phyloP scores from a whole-genome alignment of 164 flowering plant species.

The Sextonia rubra region DNA sequence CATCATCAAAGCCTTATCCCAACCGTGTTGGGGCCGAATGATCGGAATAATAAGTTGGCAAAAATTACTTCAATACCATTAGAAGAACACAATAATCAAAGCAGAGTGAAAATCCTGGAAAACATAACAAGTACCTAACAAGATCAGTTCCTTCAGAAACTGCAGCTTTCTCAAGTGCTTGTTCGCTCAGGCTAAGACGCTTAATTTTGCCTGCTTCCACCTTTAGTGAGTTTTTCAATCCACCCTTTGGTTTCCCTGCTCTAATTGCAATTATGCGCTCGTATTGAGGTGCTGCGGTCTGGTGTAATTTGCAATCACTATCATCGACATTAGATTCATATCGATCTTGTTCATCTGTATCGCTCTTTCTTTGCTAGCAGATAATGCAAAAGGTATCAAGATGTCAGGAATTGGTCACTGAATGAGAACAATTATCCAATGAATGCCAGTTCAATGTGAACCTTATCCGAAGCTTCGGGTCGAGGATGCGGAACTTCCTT shows the following conservation, averaged over 20 bases:
- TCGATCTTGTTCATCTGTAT: background rate
- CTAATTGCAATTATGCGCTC: conserved; percentile 9
- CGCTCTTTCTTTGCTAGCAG: conserved; percentile 6
- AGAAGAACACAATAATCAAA: background rate
- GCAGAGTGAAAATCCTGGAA: background rate
- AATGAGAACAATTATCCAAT: background rate
- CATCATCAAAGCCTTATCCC: too few relatives aligned
- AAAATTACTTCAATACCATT: background rate
- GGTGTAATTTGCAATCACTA: background rate
- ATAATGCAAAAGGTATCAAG: background rate
- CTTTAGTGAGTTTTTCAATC: conserved; percentile 7
- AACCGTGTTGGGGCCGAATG: too few relatives aligned
- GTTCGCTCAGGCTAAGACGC: conserved; percentile 13
- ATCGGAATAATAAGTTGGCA: background rate
- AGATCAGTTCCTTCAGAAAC: conserved; percentile 4
- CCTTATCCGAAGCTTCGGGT: conserved; percentile 26
- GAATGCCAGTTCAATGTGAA: conserved; percentile 4
- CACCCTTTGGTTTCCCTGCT: conserved; percentile 8
- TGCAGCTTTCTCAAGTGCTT: conserved; percentile 6
- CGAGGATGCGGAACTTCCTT: conserved; percentile 29
- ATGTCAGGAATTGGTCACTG: background rate
- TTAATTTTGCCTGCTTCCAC: conserved; percentile 5
- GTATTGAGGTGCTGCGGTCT: conserved; percentile 4
- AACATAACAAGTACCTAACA: conserved; percentile 7
- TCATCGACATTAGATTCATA: conserved; percentile 12